phyloP scores from a whole-genome alignment of 139 green algal genomes.

The Chlorella sp. region DNA sequence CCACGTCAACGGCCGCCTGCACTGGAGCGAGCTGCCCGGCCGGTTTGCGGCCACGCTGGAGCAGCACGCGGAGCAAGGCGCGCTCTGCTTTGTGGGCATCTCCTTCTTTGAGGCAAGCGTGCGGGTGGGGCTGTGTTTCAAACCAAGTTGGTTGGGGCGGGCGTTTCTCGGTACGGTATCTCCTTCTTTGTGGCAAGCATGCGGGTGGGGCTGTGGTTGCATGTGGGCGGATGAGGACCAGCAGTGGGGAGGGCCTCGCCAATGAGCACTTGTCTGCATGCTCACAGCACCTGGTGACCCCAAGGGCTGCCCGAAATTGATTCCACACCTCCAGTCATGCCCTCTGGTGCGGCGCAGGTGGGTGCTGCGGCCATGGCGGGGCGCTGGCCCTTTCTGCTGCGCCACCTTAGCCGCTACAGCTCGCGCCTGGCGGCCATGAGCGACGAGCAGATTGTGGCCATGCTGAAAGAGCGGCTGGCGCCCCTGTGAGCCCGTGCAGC shows the following conservation, averaged over 20 bases:
- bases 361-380: conserved; percentile 63
- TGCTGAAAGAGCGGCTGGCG: conserved; percentile 30
- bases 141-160: no score
- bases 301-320: no score
- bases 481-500: not conserved
- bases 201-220: no score
- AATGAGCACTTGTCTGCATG: no score
- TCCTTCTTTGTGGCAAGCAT: conserved; percentile 71
- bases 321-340: no score
- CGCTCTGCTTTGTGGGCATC: conserved; percentile 69
- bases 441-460: conserved; percentile 24
- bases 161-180: no score
- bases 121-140: conserved; percentile 37
- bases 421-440: conserved; percentile 31
- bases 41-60: conserved; percentile 69
- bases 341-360: no score
- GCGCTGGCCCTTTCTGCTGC: conserved; percentile 52
- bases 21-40: conserved; percentile 85
- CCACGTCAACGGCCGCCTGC: conserved; percentile 86
- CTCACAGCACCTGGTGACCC: no score
- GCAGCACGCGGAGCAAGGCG: conserved; percentile 67
- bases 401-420: conserved; percentile 36
- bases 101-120: conserved; percentile 80
- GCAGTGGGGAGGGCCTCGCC: no score
- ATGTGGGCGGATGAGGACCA: no score